These are phyloP conservation scores for Articulospora tetracladia DNA, from an alignment of 495 filamentous ascomycete species.

Conservation along the genomic window DNA sequence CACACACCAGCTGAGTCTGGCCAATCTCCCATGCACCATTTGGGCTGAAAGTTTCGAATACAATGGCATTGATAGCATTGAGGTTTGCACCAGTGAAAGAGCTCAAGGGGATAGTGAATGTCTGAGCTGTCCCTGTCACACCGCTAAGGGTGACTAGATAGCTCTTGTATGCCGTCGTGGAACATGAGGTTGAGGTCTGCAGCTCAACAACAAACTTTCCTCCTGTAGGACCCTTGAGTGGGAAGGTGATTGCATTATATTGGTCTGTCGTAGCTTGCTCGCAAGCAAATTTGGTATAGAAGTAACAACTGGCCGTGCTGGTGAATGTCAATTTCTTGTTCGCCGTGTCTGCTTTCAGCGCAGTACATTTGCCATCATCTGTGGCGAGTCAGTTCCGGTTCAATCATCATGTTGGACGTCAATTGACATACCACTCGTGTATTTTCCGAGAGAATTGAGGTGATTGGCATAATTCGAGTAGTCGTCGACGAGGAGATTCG, in stretches of 20 bases:
- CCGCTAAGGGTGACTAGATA: conserved; percentile 39
- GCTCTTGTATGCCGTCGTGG: conserved; percentile 40
- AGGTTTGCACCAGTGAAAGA: conserved; percentile 48
- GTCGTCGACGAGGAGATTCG: conserved; percentile 53
- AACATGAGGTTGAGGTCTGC: conserved; percentile 46
- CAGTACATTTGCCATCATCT: conserved; percentile 55
- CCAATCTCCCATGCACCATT: conserved; percentile 47
- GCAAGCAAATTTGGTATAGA: conserved; percentile 54
- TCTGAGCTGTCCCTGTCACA: conserved; percentile 48
- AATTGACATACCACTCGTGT: conserved; percentile 45
- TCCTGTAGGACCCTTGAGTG: conserved; percentile 48
- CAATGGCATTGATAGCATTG: conserved; percentile 45
- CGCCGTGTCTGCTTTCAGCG: conserved; percentile 39
- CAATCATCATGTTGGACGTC: conserved; percentile 4
- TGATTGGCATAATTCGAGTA: conserved; percentile 48
- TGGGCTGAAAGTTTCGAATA: conserved; percentile 45
- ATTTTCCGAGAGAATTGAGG: conserved; percentile 42
- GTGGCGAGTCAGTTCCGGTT: conserved; percentile 14
- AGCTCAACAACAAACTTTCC: conserved; percentile 48
- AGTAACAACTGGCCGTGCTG: conserved; percentile 47
- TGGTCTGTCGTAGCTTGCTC: conserved; percentile 37
- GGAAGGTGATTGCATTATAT: conserved; percentile 52
- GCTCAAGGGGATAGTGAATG: conserved; percentile 47
- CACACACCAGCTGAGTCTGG: conserved; percentile 48
- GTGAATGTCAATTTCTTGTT: conserved; percentile 47